Conservation (phyloP, 2,329 filamentous ascomycete species). For the Botrytis cinerea region DNA sequence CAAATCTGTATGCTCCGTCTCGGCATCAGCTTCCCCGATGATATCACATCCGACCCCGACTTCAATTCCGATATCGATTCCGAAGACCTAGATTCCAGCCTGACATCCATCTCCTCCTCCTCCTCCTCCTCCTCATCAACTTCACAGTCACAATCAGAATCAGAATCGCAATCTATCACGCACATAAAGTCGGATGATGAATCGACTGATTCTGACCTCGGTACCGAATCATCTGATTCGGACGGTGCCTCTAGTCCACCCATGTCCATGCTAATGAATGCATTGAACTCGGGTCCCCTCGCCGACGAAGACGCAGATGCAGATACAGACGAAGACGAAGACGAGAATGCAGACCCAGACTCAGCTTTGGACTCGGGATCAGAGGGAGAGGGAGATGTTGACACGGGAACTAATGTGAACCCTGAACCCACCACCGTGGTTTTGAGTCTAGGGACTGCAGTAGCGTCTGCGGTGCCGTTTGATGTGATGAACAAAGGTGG, state of each 20-base stretch:
- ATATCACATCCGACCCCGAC: background rate
- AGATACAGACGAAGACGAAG: background rate
- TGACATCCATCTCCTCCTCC: background rate
- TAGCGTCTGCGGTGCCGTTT: background rate
- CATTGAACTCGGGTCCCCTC: conserved; percentile 11
- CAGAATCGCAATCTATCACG: background rate
- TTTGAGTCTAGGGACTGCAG: background rate
- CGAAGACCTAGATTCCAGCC: background rate
- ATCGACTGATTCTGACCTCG: background rate
- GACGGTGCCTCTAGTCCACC: background rate
- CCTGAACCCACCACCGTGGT: background rate
- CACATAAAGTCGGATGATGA: background rate
- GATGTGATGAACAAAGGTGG: background rate
- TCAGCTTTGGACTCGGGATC: background rate
- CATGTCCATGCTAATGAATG: background rate
- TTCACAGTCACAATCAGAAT: background rate
- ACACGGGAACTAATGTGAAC: background rate
- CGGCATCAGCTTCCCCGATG: background rate
- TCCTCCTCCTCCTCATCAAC: background rate
- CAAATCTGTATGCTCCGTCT: conserved; percentile 4
- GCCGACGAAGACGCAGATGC: background rate
- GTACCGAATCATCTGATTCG: background rate
- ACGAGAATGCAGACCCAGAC: background rate
- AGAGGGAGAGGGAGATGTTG: background rate
- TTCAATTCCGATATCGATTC: background rate